A percentile compares a stretch with the other conserved stretches of the same genome.
phyloP scores from a whole-genome alignment of 768 basidiomycete species.

The Lactifluus piperatus region DNA sequence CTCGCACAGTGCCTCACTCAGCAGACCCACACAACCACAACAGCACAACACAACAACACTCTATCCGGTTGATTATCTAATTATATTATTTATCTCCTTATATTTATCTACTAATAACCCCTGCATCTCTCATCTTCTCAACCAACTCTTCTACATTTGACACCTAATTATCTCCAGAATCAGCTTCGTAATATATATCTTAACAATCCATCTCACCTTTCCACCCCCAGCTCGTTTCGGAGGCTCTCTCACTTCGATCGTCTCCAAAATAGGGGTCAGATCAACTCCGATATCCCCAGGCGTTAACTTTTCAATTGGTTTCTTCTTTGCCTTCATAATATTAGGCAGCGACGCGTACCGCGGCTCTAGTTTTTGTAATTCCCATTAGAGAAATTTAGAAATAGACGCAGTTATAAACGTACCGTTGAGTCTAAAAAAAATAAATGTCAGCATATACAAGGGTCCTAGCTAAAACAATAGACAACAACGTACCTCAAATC shows the following conservation, averaged over 20 bases:
- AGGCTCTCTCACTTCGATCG: slow-evolving; percentile 82
- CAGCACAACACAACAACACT: too few relatives aligned
- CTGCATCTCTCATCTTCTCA: slow-evolving; percentile 82
- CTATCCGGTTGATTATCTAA: not conserved
- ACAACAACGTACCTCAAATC: slow-evolving; percentile 65
- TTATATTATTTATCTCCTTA: not conserved
- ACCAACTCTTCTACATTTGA: slow-evolving; percentile 84
- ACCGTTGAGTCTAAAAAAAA: slow-evolving; percentile 62
- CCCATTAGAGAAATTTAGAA: not conserved
- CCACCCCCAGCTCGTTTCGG: slow-evolving; percentile 84
- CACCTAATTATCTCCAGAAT: slow-evolving; percentile 36
- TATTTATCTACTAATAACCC: slow-evolving; percentile 27
- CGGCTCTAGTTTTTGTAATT: slow-evolving; percentile 51
- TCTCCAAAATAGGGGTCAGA: slow-evolving; percentile 75
- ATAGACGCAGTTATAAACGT: slow-evolving; percentile 10
- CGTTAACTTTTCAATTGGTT: slow-evolving; percentile 78
- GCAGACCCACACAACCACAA: too few relatives aligned
- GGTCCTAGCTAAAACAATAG: too few relatives aligned
- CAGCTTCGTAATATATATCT: not conserved
- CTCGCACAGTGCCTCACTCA: too few relatives aligned
- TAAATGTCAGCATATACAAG: not conserved
- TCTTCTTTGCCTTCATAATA: slow-evolving; percentile 99
- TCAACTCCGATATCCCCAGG: slow-evolving; percentile 78
- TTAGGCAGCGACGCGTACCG: slow-evolving; percentile 96
- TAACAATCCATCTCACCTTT: slow-evolving; percentile 46